Evolutionary conservation across 805 yeast genomes (phyloP).

Genomic region (Candida maltosa): DNA sequence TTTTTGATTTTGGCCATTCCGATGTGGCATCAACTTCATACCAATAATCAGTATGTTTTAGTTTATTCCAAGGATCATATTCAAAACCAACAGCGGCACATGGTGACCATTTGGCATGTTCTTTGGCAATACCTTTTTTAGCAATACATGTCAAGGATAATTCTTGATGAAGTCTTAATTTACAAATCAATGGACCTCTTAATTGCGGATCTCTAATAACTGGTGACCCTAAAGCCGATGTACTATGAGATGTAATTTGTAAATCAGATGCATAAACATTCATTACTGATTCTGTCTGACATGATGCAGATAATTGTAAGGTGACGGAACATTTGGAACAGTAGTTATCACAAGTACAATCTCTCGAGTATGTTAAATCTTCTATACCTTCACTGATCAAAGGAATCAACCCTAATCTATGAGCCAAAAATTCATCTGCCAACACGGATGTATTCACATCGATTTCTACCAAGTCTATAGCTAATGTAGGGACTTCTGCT

Average conservation of each 20-base stretch:
- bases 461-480: conserved; percentile 93
- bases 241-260: conserved; percentile 43
- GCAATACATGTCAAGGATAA: conserved; percentile 88
- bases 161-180: conserved; percentile 90
- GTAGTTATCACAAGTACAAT: conserved; percentile 97
- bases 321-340: conserved; percentile 94
- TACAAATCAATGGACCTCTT: conserved; percentile 88
- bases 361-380: conserved; percentile 81
- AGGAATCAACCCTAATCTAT: conserved; percentile 90
- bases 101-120: conserved; percentile 98
- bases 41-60: conserved; percentile 96
- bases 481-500: conserved; percentile 95
- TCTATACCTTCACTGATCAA: conserved; percentile 82
- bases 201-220: conserved; percentile 73
- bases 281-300: conserved; percentile 84
- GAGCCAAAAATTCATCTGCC: conserved; percentile 96
- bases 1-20: conserved; percentile 91
- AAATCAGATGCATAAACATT: conserved; percentile 83
- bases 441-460: conserved; percentile 89
- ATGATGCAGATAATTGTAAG: conserved; percentile 79
- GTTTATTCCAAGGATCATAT: conserved; percentile 98
- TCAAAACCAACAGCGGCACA: conserved; percentile 94
- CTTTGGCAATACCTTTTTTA: conserved; percentile 94
- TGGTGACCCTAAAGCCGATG: conserved; percentile 68
- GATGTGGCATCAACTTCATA: conserved; percentile 81